A percentile compares a stretch with the other conserved stretches of the same genome.
Evolutionary conservation across 2,329 filamentous ascomycete genomes (phyloP).

Genomic region (Dothiorella sarmentorum): DNA sequence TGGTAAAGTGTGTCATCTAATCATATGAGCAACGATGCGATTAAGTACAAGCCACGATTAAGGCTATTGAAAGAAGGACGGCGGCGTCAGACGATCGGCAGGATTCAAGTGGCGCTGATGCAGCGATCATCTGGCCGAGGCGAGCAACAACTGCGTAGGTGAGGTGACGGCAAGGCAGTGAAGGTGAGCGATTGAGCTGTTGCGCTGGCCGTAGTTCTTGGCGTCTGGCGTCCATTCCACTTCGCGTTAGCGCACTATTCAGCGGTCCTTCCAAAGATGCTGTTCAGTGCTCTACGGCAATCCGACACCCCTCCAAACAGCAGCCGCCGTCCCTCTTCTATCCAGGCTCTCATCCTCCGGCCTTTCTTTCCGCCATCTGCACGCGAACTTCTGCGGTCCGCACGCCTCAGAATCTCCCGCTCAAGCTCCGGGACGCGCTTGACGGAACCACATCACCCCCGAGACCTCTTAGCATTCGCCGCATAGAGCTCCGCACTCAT

Average conservation of each 20-base stretch:
- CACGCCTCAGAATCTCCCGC: neutral
- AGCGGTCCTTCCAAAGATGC: constrained; percentile 3
- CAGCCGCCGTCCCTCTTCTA: constrained; percentile 9
- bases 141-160: neutral
- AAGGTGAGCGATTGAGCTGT: neutral
- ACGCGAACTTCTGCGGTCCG: constrained; percentile 5
- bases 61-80: neutral
- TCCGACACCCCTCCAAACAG: constrained; percentile 14
- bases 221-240: neutral
- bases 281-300: constrained; percentile 4
- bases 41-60: neutral
- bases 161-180: neutral
- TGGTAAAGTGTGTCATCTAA: too few species aligned
- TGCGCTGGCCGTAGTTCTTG: neutral
- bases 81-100: neutral
- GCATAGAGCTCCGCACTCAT: constrained; percentile 19
- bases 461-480: constrained; percentile 17
- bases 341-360: constrained; percentile 15
- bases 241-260: neutral
- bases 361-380: neutral
- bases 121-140: neutral
- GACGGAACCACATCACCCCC: constrained; percentile 19
- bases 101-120: neutral
- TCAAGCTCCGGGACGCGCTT: constrained; percentile 13
- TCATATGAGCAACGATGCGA: neutral